Base-by-base conservation (phyloP, 768 basidiomycete genomes). In the Lepiota brunneoincarnata region DNA sequence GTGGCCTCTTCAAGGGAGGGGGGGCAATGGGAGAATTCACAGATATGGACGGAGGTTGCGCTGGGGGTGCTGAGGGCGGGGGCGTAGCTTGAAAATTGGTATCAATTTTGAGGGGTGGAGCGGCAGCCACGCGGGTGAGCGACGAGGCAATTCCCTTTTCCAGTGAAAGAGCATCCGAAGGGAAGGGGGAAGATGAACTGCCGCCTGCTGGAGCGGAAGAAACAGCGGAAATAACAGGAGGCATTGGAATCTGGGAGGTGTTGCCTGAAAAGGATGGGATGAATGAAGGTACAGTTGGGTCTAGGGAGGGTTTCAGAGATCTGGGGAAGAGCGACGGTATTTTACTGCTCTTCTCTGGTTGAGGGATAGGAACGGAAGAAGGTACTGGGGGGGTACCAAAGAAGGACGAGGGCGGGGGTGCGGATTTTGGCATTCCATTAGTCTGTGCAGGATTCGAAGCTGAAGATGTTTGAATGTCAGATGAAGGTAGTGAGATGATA, bases 31-130 rank as follows among this genome's bases (percentile, higher is more conserved):
- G 73, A 0, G 73, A 67, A 1, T 64, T 61, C 5, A 57, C 38
- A 7, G 63, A 38, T 5, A 59, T 49, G 2, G 59, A 55, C 26
- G 54, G 61, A 52, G 11, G 62, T 56, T 41, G 63, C 51, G 49
- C 14, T 52, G 54, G 21, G 43, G 45, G 18, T 14, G 36, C 23
- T 35, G 52, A 6, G 37, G 43, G 38, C 18, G 49, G 31, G n/a
- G 43, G 38, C 20, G 49, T 38, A 23, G 47, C 15, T 18, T 34
- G 49, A 21, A 31, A 37, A 49, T 35, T 64, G 12, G 70, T 73
- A 54, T 75, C 63, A 42, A 76, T 74, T 58, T 67, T 72, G 15
- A 72, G 61, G 10, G 71, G 72, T 15, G 72, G 66, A 4, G 67
- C 64, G 15, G 57, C 42, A 4, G 64, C 57, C 7, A 52, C 49